A percentile compares a stretch with the other conserved stretches of the same genome.
Conservation (phyloP, 2,329 filamentous ascomycete genomes). For the Fusarium sp. region DNA sequence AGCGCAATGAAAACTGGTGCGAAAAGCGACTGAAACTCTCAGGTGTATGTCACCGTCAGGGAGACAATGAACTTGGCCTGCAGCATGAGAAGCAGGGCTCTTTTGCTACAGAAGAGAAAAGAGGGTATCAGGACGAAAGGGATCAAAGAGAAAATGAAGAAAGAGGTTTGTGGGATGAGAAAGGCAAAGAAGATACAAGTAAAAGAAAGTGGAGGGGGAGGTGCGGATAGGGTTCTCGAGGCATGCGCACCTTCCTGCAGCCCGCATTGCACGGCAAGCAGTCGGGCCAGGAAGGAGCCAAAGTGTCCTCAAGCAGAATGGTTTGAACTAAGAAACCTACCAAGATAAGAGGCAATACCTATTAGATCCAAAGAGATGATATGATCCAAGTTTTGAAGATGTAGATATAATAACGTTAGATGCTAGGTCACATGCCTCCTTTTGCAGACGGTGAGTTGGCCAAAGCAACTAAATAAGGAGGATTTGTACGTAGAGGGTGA, state of each 20-base stretch:
- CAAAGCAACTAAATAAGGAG: neutral
- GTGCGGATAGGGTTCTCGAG: neutral
- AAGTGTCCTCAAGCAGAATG: neutral
- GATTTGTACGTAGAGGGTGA: neutral
- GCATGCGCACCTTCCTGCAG: constrained; percentile 9
- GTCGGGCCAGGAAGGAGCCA: neutral
- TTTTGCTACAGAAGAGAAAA: constrained; percentile 13
- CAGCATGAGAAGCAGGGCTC: constrained; percentile 8
- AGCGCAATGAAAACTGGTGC: constrained; percentile 16
- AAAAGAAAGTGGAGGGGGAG: neutral
- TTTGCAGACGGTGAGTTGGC: neutral
- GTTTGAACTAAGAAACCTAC: neutral
- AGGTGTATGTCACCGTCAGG: constrained; percentile 22
- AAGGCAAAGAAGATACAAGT: neutral
- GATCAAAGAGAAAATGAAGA: neutral
- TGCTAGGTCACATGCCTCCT: constrained; percentile 6
- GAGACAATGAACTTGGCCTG: constrained; percentile 7
- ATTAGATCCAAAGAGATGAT: constrained; percentile 1
- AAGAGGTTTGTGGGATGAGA: constrained; percentile 5
- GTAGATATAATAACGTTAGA: constrained; percentile 3
- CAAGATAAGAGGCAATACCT: neutral
- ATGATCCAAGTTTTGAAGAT: constrained; percentile 17
- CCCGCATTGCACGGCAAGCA: neutral
- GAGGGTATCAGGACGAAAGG: neutral
- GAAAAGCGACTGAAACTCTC: constrained; percentile 27